Evolutionary conservation across 2,329 filamentous ascomycete species (phyloP).

Genomic region (Xylaria digitata): DNA sequence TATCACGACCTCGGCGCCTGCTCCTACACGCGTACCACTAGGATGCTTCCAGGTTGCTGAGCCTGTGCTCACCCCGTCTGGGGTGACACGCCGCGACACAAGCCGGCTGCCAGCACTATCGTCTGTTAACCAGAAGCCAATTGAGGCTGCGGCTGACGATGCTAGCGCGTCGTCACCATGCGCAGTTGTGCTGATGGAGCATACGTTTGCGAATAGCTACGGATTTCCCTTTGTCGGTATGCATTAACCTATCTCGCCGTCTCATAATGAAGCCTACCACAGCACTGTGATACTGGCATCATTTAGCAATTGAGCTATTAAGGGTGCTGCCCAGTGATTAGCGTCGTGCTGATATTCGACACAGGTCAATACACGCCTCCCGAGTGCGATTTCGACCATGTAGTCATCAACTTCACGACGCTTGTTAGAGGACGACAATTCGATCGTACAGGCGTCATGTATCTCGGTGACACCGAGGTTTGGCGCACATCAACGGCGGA

Average conservation of each 20-base stretch:
- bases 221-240: conserved; percentile 77
- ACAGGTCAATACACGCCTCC: conserved; percentile 74
- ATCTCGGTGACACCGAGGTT: conserved; percentile 80
- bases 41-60: conserved; percentile 77
- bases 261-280: no score
- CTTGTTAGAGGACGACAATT: conserved; percentile 78
- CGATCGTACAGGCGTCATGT: conserved; percentile 81
- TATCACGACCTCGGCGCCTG: conserved; percentile 30
- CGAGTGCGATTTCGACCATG: conserved; percentile 75
- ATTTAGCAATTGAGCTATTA: neutral
- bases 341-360: conserved; percentile 23
- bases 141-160: conserved; percentile 38
- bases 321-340: neutral
- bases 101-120: conserved; percentile 45
- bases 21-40: conserved; percentile 50
- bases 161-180: conserved; percentile 53
- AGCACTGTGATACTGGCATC: neutral
- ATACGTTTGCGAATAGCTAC: conserved; percentile 79
- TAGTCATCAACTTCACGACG: conserved; percentile 81
- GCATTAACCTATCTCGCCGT: neutral
- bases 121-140: conserved; percentile 34
- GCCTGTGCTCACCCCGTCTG: conserved; percentile 67
- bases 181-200: conserved; percentile 72
- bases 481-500: conserved; percentile 87
- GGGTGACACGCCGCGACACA: conserved; percentile 54